Base-by-base conservation (phyloP, 345 rosid species). In the Aegle marmelos region DNA sequence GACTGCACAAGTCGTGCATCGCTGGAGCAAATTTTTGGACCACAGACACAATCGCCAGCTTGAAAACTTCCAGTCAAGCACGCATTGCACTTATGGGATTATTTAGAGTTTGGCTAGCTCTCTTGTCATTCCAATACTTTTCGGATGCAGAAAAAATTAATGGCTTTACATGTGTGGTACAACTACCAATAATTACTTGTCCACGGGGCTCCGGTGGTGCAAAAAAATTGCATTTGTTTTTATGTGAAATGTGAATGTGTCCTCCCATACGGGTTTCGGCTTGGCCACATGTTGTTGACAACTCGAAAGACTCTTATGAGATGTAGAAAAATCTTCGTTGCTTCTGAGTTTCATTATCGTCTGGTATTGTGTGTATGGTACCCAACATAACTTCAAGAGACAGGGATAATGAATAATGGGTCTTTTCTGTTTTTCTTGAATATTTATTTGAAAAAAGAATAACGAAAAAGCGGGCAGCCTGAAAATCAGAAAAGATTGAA, bases 21-120 rank as follows among this genome's bases (percentile, higher is more conserved):
- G 41, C 34, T 48, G 56, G 17, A 64, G 37, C 62, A 27, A 66
- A 75, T n/a, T 36, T 60, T 57, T 76, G 68, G 79, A 58, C 79
- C 79, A 68, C 79, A 39, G 22, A 3, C 17, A 45, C 17, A 11
- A 45, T 17, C 1, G 50, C 50, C 50, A 68, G 30, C 70, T 4
- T 6, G 21, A 21, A 45, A 17, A 68, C 37, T 27, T 22, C 28
- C 30, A 27, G 70, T 64, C 78, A 31, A 53, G 7, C 57, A 53
- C 57, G 17, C 8, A 37, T 48, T 61, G 27, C 33, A 16, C 30
- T 8, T 7, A 59, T 37, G 5, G 17, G 60, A 24, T 27, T 11
- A 27, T 14, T 39, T 39, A 9, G 27, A 14, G 17, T 16, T 17
- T 27, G 37, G 58, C 61, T 19, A 5, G 50, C 50, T 17, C 61